Evolutionary conservation across 495 filamentous ascomycete species (phyloP), one percentile per base, ranked within the genome.

Genomic region (Viridothelium virens): DNA sequence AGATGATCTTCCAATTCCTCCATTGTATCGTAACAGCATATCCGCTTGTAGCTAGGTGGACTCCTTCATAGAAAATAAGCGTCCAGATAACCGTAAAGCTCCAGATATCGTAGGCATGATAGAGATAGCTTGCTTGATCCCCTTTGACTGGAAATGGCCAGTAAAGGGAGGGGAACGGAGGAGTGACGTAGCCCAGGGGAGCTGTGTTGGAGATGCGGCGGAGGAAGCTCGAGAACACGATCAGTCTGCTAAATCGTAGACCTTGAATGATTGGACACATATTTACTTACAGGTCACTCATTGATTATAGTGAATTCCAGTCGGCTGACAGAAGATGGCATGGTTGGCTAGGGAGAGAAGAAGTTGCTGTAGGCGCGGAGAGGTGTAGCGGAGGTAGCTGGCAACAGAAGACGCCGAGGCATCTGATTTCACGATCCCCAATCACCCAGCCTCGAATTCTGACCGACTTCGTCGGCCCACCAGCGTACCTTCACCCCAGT

Each of bases 71-170:
- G 69, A 87, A 78, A 69, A 92, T 81, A 67, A 90, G 76, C 39
- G 93, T 97, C 94, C 94, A 98, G 73, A 86, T 84, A 1, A 96
- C 78, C 0, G 94, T 98, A 74, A 92, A 96, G 63, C 89, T 87
- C 91, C 91, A 96, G 56, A 96, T 90, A 73, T 97, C 91, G 39
- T 73, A 69, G 39, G 88, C 80, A 74, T 89, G 83, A 79, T 92
- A 94, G 68, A 97, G 86, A 66, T 89, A 91, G 67, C 82, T 81
- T 34, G 83, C 77, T 18, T 80, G 73, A 36, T 77, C 75, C 65
- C 80, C 76, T 62, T 75, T 73, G 50, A 82, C 68, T 67, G 84
- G 83, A 63, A 89, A 78, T 18, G 89, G 87, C 82, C 89, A 87
- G 79, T 93, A 92, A 64, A 98, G 88, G 38, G 91, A 93, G 4